A percentile compares a stretch with the other conserved stretches of the same genome.
Conservation (phyloP, 306 rosid species). For the Hippophae rhamnoides region DNA sequence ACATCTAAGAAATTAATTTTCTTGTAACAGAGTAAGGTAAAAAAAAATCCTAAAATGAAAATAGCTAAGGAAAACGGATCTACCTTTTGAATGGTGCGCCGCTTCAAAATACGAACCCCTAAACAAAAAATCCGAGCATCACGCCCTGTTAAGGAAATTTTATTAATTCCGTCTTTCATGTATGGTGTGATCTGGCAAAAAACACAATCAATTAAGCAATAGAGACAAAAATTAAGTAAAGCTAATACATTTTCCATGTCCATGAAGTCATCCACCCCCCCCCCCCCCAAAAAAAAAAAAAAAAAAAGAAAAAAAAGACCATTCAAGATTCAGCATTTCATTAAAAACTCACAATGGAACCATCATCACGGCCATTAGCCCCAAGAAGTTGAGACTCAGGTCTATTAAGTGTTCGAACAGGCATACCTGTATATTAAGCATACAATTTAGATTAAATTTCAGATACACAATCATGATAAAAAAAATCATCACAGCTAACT, state of each 20-base stretch:
- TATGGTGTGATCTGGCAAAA: conserved; percentile 67
- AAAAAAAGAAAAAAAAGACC: background rate
- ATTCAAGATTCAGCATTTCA: background rate
- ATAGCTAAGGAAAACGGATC: background rate
- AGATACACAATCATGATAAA: background rate
- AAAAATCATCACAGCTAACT: background rate
- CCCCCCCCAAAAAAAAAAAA: background rate
- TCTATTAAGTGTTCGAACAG: conserved; percentile 83
- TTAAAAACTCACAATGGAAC: conserved; percentile 72
- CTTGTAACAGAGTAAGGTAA: background rate
- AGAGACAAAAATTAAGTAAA: background rate
- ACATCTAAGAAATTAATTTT: too few relatives aligned
- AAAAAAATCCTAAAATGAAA: background rate
- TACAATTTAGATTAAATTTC: background rate
- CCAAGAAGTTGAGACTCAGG: conserved; percentile 95
- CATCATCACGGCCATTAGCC: conserved; percentile 98
- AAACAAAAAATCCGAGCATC: conserved; percentile 85
- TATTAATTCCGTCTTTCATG: conserved; percentile 79
- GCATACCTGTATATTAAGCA: conserved; percentile 36
- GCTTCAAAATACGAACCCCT: conserved; percentile 88
- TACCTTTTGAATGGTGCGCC: conserved; percentile 82
- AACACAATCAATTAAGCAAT: conserved; percentile 16
- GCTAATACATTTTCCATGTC: background rate
- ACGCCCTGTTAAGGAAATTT: conserved; percentile 75
- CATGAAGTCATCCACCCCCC: conserved; percentile 6